Evolutionary conservation across 2,329 filamentous ascomycete genomes (phyloP), one percentile per base, ranked within the genome.

Genomic region (Penicillium decumbens): DNA sequence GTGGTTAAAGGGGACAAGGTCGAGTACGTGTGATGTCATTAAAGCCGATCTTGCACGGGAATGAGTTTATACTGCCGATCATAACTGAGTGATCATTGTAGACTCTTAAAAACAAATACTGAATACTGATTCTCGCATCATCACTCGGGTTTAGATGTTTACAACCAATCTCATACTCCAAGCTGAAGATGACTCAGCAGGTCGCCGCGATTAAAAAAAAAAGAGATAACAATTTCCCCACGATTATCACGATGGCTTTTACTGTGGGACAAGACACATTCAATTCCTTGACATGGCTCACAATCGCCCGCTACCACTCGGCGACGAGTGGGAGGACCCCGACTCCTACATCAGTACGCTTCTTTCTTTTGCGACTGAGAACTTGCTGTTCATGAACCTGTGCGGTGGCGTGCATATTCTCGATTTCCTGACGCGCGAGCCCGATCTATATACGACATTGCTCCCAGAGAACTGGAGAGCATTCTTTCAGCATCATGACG

Each of bases 371-470:
- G 81, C 84, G 1, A 83, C 83, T 5, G 83, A 82, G 2, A 88
- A 87, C 40, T 80, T 85, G 46, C 77, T 89, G 1, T 90, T 96
- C 60, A 87, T 89, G 57, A 89, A 88, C 24, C 78, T 98, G n/a
- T 95, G 90, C 65, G 93, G 93, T 46, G 91, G 92, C n/a, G 88
- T 97, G 0, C 93, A 98, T 66, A 91, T 98, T 55, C 79, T 97
- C 49, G 93, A 98, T 68, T 97, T 98, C 72, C 89, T 96, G 73
- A 96, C 90, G 2, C 82, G 83, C 37, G 82, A 89, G 41, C 88
- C 89, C 4, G 87, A 89, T 55, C 78, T 96, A 0, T 98, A 95
- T 67, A 81, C 86, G 45, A 77, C 80, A 1, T 80, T 92, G 1
- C 71, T 98, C 1, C 88, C 90, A 0, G 67, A 79, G 52, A 84